Evolutionary conservation across 2,329 filamentous ascomycete genomes (phyloP).

Genomic region (Juglanconis oblonga): DNA sequence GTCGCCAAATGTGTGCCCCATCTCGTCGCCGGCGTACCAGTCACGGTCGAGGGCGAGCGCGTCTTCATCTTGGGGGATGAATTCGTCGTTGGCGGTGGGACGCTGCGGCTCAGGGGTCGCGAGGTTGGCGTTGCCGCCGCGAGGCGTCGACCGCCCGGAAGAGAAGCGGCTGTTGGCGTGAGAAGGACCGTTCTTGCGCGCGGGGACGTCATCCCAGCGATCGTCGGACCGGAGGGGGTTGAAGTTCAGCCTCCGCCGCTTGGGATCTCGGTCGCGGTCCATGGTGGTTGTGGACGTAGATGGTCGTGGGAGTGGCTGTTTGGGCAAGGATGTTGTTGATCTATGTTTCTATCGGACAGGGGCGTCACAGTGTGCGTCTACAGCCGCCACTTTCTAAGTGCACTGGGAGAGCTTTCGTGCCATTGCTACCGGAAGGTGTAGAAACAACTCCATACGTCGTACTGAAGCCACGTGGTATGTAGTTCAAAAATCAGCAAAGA

Average conservation of each 20-base stretch:
- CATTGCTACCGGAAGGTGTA: no score
- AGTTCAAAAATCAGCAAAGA: no score
- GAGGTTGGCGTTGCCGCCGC: conserved; percentile 27
- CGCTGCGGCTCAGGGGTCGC: conserved; percentile 34
- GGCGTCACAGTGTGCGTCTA: no score
- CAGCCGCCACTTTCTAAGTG: no score
- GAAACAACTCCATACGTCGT: no score
- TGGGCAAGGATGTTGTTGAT: neutral
- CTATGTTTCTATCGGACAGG: neutral
- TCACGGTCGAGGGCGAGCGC: conserved; percentile 82
- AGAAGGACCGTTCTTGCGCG: conserved; percentile 35
- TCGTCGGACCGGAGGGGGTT: conserved; percentile 52
- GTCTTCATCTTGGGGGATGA: conserved; percentile 63
- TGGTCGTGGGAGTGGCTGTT: neutral
- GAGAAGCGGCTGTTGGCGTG: conserved; percentile 32
- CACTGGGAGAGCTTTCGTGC: no score
- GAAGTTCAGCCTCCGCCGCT: conserved; percentile 63
- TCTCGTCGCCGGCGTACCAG: conserved; percentile 89
- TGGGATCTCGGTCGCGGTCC: conserved; percentile 34
- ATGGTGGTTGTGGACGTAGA: conserved; percentile 19
- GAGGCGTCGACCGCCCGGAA: conserved; percentile 27
- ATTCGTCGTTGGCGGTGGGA: conserved; percentile 37
- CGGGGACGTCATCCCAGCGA: conserved; percentile 53
- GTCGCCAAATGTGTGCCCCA: conserved; percentile 79
- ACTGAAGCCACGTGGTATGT: no score